Percentiles rank a stretch among this genome's conserved stretches.
Evolutionary conservation across 805 yeast genomes (phyloP).

Genomic region (Suhomyces prunicola): DNA sequence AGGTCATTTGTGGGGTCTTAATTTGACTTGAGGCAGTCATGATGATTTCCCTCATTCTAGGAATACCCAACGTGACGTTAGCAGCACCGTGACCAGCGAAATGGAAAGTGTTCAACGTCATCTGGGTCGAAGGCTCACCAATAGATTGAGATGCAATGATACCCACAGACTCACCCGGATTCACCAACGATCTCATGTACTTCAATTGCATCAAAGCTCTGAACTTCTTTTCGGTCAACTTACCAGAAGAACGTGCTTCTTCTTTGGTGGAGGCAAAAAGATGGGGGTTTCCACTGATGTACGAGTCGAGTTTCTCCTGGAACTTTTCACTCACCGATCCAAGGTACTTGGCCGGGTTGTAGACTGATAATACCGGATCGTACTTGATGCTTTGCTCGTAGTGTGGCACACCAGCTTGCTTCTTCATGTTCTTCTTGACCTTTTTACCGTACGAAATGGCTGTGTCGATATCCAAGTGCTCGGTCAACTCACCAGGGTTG

Average conservation of each 20-base stretch:
- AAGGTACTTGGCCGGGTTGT: constrained; percentile 82
- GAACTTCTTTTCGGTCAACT: constrained; percentile 75
- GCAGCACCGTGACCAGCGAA: constrained; percentile 99
- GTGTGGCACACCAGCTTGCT: constrained; percentile 61
- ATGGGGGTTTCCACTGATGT: constrained; percentile 53
- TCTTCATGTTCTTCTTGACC: constrained; percentile 66
- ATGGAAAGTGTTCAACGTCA: constrained; percentile 96
- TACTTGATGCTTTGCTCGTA: constrained; percentile 61
- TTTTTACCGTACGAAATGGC: constrained; percentile 83
- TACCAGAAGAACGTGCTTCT: constrained; percentile 44
- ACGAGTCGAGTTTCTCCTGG: constrained; percentile 73
- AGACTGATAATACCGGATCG: constrained; percentile 85
- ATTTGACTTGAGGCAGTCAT: constrained; percentile 97
- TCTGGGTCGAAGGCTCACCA: constrained; percentile 99
- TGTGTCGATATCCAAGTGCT: constrained; percentile 77
- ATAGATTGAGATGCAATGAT: constrained; percentile 96
- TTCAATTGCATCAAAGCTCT: constrained; percentile 96
- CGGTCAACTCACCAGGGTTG: constrained; percentile 70
- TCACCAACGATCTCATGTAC: constrained; percentile 91
- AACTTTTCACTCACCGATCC: constrained; percentile 93
- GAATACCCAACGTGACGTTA: constrained; percentile 98
- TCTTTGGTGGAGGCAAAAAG: constrained; percentile 56
- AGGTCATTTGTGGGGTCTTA: constrained; percentile 98
- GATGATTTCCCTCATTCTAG: constrained; percentile 99
- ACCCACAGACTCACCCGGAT: constrained; percentile 98